Evolutionary conservation across 805 yeast species (phyloP).

Genomic region (Komagataella mondaviorum): DNA sequence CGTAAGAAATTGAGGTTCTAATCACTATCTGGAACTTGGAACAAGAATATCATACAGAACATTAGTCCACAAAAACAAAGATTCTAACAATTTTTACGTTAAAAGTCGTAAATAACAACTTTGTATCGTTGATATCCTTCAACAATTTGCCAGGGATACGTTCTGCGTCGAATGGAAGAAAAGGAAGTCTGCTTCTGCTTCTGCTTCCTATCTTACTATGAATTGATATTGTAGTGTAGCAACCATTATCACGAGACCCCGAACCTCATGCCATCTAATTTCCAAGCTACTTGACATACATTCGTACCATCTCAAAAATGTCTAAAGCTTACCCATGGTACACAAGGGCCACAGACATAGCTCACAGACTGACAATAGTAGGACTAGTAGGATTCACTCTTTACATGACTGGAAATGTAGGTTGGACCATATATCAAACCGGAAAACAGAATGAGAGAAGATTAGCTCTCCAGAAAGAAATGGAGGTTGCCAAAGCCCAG

Average conservation of each 20-base stretch:
- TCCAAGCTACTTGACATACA: background rate
- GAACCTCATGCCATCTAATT: background rate
- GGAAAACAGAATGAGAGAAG: slow-evolving; percentile 37
- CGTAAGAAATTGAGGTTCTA: no score
- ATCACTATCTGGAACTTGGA: no score
- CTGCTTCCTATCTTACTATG: no score
- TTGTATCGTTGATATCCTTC: no score
- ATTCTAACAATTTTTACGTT: no score
- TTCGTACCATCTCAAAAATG: slow-evolving; percentile 15
- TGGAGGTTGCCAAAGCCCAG: slow-evolving; percentile 4
- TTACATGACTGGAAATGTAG: slow-evolving; percentile 38
- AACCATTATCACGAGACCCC: background rate
- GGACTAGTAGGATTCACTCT: slow-evolving; percentile 42
- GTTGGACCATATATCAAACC: slow-evolving; percentile 36
- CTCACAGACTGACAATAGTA: slow-evolving; percentile 60
- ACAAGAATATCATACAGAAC: no score
- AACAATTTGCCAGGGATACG: no score
- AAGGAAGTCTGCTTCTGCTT: no score
- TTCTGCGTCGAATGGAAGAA: no score
- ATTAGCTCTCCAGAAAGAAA: slow-evolving; percentile 17
- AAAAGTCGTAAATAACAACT: no score
- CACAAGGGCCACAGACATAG: slow-evolving; percentile 55
- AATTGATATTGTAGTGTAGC: background rate
- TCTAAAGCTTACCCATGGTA: slow-evolving; percentile 58
- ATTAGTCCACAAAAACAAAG: no score